Conservation (phyloP, 2,329 filamentous ascomycete genomes). For the Fusarium tjaetaba region DNA sequence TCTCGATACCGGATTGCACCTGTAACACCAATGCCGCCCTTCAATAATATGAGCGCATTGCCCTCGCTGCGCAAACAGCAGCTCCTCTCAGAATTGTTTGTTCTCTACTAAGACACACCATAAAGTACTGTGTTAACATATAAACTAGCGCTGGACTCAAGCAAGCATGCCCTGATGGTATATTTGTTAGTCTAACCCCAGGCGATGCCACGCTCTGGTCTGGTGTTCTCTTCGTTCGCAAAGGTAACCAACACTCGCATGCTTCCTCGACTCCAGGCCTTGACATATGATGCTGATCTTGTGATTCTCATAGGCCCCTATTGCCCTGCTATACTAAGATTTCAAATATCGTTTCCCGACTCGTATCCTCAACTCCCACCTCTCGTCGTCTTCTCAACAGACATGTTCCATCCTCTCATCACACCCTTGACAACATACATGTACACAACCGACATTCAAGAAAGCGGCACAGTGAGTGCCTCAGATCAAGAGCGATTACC, state of each 20-base stretch:
- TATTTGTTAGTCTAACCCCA: constrained; percentile 86
- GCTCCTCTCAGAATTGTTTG: constrained; percentile 84
- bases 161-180: constrained; percentile 82
- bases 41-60: constrained; percentile 56
- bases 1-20: background rate
- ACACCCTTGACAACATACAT: constrained; percentile 95
- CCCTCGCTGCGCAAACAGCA: constrained; percentile 76
- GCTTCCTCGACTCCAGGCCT: no score
- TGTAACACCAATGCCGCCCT: constrained; percentile 52
- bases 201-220: constrained; percentile 86
- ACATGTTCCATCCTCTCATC: constrained; percentile 94
- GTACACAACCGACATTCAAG: constrained; percentile 82
- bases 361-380: constrained; percentile 83
- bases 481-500: constrained; percentile 84
- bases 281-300: background rate
- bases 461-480: constrained; percentile 81
- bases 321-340: constrained; percentile 84
- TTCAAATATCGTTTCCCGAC: constrained; percentile 87
- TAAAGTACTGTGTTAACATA: constrained; percentile 39
- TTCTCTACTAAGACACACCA: constrained; percentile 20
- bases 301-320: constrained; percentile 77
- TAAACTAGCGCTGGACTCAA: constrained; percentile 76
- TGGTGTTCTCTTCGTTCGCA: constrained; percentile 89
- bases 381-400: constrained; percentile 86
- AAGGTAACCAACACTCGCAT: constrained; percentile 67